These are phyloP conservation scores for Pseudogymnoascus sp. DNA, from an alignment of 2,329 filamentous ascomycete genomes.

Conservation along the genomic window DNA sequence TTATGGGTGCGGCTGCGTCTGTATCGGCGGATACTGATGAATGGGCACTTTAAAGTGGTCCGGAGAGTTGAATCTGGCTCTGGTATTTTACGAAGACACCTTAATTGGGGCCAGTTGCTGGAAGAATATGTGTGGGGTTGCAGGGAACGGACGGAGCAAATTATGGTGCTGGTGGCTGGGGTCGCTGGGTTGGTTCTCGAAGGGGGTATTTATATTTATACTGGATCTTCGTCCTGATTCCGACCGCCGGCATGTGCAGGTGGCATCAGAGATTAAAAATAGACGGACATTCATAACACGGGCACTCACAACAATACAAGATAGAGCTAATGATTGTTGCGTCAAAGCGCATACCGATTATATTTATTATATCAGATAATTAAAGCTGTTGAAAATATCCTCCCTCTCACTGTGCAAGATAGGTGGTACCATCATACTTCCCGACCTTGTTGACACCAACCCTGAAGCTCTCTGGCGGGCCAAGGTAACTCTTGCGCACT, in stretches of 20 bases:
- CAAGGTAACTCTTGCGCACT: constrained; percentile 34
- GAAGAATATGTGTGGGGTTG: too few species aligned
- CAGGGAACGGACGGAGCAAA: not conserved
- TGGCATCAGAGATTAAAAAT: not conserved
- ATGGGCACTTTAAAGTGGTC: not conserved
- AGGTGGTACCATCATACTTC: not conserved
- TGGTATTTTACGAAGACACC: too few species aligned
- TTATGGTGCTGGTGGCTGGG: not conserved
- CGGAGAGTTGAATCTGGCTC: not conserved
- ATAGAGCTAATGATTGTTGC: not conserved
- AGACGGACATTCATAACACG: not conserved
- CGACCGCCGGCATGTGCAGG: not conserved
- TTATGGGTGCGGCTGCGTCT: not conserved
- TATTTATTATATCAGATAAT: constrained; percentile 3
- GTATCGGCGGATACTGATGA: not conserved
- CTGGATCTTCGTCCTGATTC: not conserved
- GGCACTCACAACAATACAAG: not conserved
- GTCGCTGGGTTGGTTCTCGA: not conserved
- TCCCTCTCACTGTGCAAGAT: not conserved
- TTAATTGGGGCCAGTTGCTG: too few species aligned
- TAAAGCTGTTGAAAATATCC: not conserved
- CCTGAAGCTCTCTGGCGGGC: constrained; percentile 33
- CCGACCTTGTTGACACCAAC: constrained; percentile 12
- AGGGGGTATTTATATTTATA: not conserved
- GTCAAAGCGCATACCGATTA: not conserved